Evolutionary conservation across 1,139 yeast genomes (phyloP).

Genomic region (Blastobotrys persicus): DNA sequence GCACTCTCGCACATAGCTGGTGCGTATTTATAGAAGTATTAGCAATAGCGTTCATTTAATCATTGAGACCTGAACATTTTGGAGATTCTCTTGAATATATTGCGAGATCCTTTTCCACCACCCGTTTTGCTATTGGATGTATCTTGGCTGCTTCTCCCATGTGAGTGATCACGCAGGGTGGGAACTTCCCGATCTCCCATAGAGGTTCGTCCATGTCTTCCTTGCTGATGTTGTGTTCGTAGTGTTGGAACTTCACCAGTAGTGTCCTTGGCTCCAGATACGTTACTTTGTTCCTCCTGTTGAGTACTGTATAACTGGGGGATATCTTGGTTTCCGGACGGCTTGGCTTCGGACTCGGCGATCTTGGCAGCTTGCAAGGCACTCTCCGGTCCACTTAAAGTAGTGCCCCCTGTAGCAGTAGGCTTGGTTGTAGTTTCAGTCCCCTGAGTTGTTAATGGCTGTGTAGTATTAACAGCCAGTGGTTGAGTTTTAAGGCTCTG

Average conservation of each 20-base stretch:
- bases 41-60: not conserved
- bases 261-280: not conserved
- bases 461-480: constrained; percentile 2
- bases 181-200: not conserved
- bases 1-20: not conserved
- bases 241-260: too few relatives aligned
- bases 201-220: not conserved
- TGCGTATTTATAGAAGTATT: not conserved
- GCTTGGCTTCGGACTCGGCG: not conserved
- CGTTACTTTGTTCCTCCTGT: not conserved
- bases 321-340: not conserved
- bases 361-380: not conserved
- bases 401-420: too few relatives aligned
- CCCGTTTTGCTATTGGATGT: not conserved
- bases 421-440: not conserved
- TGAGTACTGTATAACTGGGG: not conserved
- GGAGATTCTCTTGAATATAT: constrained; percentile 2
- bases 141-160: not conserved
- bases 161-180: constrained; percentile 1
- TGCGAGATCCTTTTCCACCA: not conserved
- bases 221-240: not conserved
- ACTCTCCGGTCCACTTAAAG: not conserved
- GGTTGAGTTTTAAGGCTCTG: too few relatives aligned
- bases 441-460: not conserved
- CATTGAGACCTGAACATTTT: not conserved